Evolutionary conservation across 345 rosid species (phyloP).

Genomic region (Moricandia arvensis): DNA sequence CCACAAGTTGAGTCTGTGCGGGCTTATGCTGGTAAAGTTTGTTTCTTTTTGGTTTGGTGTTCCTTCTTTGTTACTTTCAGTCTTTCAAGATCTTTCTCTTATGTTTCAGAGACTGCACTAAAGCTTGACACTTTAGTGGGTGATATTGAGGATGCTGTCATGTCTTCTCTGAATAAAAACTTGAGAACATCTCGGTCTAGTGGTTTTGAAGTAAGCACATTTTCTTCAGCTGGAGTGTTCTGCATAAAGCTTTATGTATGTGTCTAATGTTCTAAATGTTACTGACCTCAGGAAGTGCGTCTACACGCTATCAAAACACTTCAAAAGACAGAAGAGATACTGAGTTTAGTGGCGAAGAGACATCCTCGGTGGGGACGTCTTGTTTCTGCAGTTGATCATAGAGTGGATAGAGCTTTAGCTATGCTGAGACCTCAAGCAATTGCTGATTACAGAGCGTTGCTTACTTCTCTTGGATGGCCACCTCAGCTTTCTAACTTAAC

Average conservation of each 20-base stretch:
- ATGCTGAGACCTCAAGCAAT: slow-evolving; percentile 87
- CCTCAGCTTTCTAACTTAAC: slow-evolving; percentile 66
- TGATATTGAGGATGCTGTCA: slow-evolving; percentile 89
- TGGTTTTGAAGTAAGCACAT: slow-evolving; percentile 61
- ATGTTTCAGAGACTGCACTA: slow-evolving; percentile 76
- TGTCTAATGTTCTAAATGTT: neutral
- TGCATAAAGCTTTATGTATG: neutral
- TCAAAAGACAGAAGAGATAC: slow-evolving; percentile 60
- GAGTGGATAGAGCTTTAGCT: slow-evolving; percentile 91
- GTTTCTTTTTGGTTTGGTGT: neutral
- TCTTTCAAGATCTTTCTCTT: slow-evolving; percentile 4
- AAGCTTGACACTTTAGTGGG: slow-evolving; percentile 82
- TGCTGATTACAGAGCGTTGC: slow-evolving; percentile 79
- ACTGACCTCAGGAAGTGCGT: slow-evolving; percentile 55
- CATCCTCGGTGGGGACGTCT: slow-evolving; percentile 76
- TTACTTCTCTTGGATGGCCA: slow-evolving; percentile 91
- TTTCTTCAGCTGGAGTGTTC: neutral
- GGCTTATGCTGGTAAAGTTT: slow-evolving; percentile 69
- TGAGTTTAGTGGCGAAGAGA: slow-evolving; percentile 54
- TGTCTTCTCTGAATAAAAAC: slow-evolving; percentile 64
- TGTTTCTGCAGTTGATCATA: slow-evolving; percentile 83
- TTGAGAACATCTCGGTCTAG: slow-evolving; percentile 44
- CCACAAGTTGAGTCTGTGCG: slow-evolving; percentile 81
- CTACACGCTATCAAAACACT: slow-evolving; percentile 60
- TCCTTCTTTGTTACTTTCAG: neutral